These are phyloP conservation scores for Fusarium continuum DNA, from an alignment of 2,329 filamentous ascomycete species.

Conservation along the genomic window DNA sequence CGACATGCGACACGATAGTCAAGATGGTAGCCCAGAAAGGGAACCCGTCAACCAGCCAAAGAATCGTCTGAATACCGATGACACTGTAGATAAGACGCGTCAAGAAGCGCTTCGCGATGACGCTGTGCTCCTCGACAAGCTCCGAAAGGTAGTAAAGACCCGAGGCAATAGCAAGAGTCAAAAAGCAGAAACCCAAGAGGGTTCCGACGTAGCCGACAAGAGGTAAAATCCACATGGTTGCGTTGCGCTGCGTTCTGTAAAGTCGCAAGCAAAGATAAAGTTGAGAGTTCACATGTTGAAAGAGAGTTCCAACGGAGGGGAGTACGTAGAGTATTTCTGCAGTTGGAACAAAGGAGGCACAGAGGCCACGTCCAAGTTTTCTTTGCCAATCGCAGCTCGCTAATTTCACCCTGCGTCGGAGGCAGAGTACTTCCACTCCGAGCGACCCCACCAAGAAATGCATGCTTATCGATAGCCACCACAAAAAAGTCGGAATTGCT, in stretches of 20 bases:
- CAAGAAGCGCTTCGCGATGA: slow-evolving; percentile 87
- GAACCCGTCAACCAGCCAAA: slow-evolving; percentile 86
- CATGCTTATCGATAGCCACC: slow-evolving; percentile 43
- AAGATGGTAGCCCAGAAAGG: slow-evolving; percentile 78
- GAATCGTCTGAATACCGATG: slow-evolving; percentile 76
- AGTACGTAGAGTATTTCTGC: slow-evolving; percentile 13
- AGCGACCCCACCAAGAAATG: neutral
- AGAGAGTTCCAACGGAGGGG: slow-evolving; percentile 1
- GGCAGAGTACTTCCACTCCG: slow-evolving; percentile 1
- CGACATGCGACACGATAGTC: slow-evolving; percentile 80
- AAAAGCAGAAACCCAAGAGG: slow-evolving; percentile 87
- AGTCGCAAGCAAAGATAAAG: slow-evolving; percentile 19
- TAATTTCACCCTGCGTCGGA: slow-evolving; percentile 16
- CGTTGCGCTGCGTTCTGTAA: slow-evolving; percentile 21
- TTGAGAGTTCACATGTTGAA: slow-evolving; percentile 40
- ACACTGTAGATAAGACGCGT: slow-evolving; percentile 85
- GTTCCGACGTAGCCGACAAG: slow-evolving; percentile 90
- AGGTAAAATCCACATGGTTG: slow-evolving; percentile 92
- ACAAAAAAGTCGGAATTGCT: slow-evolving; percentile 42
- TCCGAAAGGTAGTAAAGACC: slow-evolving; percentile 98
- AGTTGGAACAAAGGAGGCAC: slow-evolving; percentile 19
- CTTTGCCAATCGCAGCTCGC: slow-evolving; percentile 31
- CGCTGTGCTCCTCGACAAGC: slow-evolving; percentile 96
- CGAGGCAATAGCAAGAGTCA: slow-evolving; percentile 96
- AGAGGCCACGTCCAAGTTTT: slow-evolving; percentile 40